These are phyloP conservation scores for Salix suchowensis DNA, from an alignment of 345 rosid genomes.

Conservation along the genomic window DNA sequence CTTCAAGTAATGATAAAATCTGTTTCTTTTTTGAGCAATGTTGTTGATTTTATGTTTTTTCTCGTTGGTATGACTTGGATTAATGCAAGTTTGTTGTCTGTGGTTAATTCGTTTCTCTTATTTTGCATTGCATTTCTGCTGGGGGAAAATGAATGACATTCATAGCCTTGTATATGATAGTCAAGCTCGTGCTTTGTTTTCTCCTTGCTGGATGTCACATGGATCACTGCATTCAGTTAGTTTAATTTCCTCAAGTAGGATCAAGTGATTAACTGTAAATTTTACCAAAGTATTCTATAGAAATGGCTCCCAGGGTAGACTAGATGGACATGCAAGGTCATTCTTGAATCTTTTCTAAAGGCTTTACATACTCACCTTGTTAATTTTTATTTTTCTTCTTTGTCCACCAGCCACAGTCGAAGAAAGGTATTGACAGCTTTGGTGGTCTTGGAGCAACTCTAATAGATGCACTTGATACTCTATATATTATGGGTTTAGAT, in stretches of 20 bases:
- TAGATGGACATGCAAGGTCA: too few relatives aligned
- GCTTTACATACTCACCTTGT: not conserved
- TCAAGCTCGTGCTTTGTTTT: too few relatives aligned
- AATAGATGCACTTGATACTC: conserved; percentile 82
- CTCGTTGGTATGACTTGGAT: not conserved
- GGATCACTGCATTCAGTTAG: too few relatives aligned
- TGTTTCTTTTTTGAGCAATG: not conserved
- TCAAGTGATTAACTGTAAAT: too few relatives aligned
- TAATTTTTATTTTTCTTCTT: not conserved
- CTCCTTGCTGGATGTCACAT: too few relatives aligned
- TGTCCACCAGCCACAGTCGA: conserved; percentile 65
- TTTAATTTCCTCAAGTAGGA: too few relatives aligned
- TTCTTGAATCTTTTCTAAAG: too few relatives aligned
- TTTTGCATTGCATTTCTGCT: too few relatives aligned
- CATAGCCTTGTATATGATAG: too few relatives aligned
- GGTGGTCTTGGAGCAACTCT: conserved; percentile 99
- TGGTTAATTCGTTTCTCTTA: not conserved
- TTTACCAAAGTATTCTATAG: too few relatives aligned
- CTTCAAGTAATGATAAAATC: conserved; percentile 57
- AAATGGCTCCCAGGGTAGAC: too few relatives aligned
- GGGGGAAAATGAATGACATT: too few relatives aligned
- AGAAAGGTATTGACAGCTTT: conserved; percentile 84
- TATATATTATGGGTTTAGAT: conserved; percentile 88
- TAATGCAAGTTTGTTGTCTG: not conserved
- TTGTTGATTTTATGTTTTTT: not conserved